Evolutionary conservation across 306 rosid genomes (phyloP).

Genomic region (Echinosophora koreensis): DNA sequence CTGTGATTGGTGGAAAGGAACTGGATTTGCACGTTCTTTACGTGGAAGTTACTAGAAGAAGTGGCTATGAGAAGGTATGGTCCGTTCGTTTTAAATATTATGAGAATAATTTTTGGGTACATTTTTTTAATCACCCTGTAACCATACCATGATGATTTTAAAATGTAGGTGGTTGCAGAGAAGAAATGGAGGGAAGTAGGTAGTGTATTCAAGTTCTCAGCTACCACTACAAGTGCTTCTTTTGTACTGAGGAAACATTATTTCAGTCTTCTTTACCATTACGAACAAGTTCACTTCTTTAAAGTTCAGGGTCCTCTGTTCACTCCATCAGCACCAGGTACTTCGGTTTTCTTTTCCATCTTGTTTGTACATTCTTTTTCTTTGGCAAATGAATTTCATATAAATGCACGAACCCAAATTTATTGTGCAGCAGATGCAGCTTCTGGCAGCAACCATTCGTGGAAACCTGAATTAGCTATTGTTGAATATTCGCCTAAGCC

Average conservation of each 20-base stretch:
- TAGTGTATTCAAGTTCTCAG: slow-evolving; percentile 76
- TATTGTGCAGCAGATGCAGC: slow-evolving; percentile 55
- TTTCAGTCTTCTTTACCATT: slow-evolving; percentile 79
- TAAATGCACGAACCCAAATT: not conserved
- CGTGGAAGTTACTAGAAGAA: slow-evolving; percentile 85
- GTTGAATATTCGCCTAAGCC: slow-evolving; percentile 78
- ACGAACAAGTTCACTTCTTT: slow-evolving; percentile 87
- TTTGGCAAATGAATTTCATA: not conserved
- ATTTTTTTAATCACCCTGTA: not conserved
- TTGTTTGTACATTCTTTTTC: not conserved
- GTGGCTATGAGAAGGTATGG: slow-evolving; percentile 89
- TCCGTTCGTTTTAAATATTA: not conserved
- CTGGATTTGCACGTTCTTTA: slow-evolving; percentile 91
- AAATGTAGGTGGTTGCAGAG: slow-evolving; percentile 83
- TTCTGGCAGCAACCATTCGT: slow-evolving; percentile 59
- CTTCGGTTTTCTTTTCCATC: not conserved
- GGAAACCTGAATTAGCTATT: slow-evolving; percentile 74
- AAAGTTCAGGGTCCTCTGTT: slow-evolving; percentile 68
- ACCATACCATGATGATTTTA: not conserved
- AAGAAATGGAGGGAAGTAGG: slow-evolving; percentile 99
- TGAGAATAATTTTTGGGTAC: not conserved
- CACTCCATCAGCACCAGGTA: slow-evolving; percentile 66
- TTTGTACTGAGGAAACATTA: slow-evolving; percentile 91
- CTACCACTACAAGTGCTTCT: slow-evolving; percentile 95
- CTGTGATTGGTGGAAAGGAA: slow-evolving; percentile 98